Percentiles rank a stretch among this genome's conserved stretches.
Evolutionary conservation across 257 asterid species (phyloP).

Genomic region (Solanum neorickii): DNA sequence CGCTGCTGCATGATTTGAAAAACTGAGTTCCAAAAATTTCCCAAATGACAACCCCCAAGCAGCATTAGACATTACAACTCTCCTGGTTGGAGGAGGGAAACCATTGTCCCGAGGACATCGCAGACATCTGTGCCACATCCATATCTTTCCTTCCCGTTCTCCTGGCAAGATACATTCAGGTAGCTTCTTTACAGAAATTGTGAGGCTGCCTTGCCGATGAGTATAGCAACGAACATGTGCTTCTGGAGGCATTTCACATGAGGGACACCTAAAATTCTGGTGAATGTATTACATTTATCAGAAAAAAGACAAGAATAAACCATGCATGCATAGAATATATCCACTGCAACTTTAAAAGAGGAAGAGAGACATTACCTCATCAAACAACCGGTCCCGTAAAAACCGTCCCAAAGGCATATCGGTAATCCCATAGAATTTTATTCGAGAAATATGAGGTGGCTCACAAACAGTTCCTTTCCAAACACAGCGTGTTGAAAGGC

Average conservation of each 20-base stretch:
- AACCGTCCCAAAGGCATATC: constrained; percentile 96
- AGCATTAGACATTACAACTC: constrained; percentile 96
- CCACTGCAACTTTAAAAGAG: background rate
- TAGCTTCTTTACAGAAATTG: constrained; percentile 83
- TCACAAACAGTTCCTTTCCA: constrained; percentile 97
- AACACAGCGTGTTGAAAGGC: constrained; percentile 77
- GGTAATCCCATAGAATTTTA: constrained; percentile 74
- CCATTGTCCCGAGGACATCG: constrained; percentile 79
- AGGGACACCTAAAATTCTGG: constrained; percentile 71
- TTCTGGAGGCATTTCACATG: constrained; percentile 93
- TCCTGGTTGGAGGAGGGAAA: constrained; percentile 87
- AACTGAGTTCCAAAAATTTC: constrained; percentile 95
- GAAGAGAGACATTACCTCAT: constrained; percentile 48
- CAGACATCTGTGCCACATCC: constrained; percentile 99
- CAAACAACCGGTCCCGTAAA: constrained; percentile 82
- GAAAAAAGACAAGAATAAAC: background rate
- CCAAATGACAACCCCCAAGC: constrained; percentile 98
- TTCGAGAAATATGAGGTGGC: constrained; percentile 77
- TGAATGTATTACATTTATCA: background rate
- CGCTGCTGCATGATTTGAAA: constrained; percentile 97
- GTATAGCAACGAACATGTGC: constrained; percentile 96
- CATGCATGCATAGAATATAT: background rate
- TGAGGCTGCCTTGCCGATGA: constrained; percentile 91
- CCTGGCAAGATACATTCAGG: constrained; percentile 70
- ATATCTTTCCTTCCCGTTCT: constrained; percentile 74